Evolutionary conservation across 108 stramenopile genomes (phyloP).

Genomic region (Nitzschia sp.): DNA sequence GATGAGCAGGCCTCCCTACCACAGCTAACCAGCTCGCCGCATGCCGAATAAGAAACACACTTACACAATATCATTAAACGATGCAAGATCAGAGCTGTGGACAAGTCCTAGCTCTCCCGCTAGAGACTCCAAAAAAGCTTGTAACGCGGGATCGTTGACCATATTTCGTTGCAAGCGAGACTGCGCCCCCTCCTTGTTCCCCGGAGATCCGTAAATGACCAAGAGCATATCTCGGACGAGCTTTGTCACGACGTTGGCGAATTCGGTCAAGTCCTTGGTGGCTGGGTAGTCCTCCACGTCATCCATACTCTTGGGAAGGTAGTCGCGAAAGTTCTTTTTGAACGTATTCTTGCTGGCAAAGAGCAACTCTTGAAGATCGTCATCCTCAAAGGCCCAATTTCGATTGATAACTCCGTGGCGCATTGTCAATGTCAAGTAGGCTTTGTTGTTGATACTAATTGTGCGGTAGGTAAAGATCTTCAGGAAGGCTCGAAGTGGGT

Average conservation of each 20-base stretch:
- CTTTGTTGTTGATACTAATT: background rate
- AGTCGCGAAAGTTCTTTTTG: constrained; percentile 8
- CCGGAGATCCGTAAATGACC: constrained; percentile 1
- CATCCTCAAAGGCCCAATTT: constrained; percentile 14
- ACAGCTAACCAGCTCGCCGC: no score
- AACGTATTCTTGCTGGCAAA: background rate
- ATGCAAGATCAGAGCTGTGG: background rate
- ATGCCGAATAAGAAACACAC: background rate
- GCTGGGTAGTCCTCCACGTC: constrained; percentile 11
- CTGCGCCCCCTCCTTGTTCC: background rate
- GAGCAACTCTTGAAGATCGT: constrained; percentile 6
- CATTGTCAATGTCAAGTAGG: background rate
- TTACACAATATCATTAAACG: constrained; percentile 8
- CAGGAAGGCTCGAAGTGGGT: constrained; percentile 18
- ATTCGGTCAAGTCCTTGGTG: background rate
- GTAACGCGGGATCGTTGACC: background rate
- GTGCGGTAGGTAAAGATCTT: constrained; percentile 26
- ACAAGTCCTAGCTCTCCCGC: background rate
- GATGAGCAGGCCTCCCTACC: background rate
- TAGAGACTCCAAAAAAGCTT: constrained; percentile 7
- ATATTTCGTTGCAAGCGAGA: background rate
- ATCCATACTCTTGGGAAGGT: constrained; percentile 4
- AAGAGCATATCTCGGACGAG: background rate
- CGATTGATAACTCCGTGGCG: constrained; percentile 10
- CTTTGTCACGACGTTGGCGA: constrained; percentile 2